A percentile compares a stretch with the other conserved stretches of the same genome.
Conservation (phyloP, 139 green algal genomes). For the Chlamydomonas sphaeroides region DNA sequence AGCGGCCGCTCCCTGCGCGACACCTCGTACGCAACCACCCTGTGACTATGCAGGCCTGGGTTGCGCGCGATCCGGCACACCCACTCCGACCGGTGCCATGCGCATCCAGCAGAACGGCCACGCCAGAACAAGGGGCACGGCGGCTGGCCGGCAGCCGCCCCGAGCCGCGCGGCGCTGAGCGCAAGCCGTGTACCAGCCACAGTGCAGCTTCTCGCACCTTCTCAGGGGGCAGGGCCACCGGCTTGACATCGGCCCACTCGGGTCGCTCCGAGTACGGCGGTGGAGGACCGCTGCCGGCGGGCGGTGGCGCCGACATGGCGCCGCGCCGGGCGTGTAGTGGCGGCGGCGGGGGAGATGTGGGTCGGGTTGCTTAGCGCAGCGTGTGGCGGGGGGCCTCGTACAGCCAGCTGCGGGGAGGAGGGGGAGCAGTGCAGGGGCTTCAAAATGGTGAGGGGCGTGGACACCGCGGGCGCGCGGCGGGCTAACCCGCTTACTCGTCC, state of each 20-base stretch:
- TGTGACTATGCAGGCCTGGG: too few relatives aligned
- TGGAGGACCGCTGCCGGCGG: neutral
- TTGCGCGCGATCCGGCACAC: too few relatives aligned
- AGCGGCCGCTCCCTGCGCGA: too few relatives aligned
- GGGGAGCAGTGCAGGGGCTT: neutral
- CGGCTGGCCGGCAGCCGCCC: too few relatives aligned
- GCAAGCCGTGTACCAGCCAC: too few relatives aligned
- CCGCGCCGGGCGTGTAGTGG: neutral
- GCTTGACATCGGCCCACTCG: constrained; percentile 68
- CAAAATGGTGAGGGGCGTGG: too few relatives aligned
- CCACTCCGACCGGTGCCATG: too few relatives aligned
- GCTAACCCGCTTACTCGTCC: constrained; percentile 1
- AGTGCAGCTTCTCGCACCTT: too few relatives aligned
- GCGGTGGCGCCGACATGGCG: neutral
- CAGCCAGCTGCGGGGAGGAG: constrained; percentile 65
- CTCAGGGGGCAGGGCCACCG: constrained; percentile 12
- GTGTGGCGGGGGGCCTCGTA: constrained; percentile 72
- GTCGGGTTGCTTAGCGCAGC: neutral
- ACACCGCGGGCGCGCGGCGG: neutral
- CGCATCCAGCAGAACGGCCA: too few relatives aligned
- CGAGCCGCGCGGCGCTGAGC: too few relatives aligned
- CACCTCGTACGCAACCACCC: too few relatives aligned
- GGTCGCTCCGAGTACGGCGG: constrained; percentile 14
- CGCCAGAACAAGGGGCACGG: too few relatives aligned
- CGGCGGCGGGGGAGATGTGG: neutral